A percentile compares a stretch with the other conserved stretches of the same genome.
These are phyloP conservation scores for Alternaria triticina DNA, from an alignment of 2,329 filamentous ascomycete species.

Conservation along the genomic window DNA sequence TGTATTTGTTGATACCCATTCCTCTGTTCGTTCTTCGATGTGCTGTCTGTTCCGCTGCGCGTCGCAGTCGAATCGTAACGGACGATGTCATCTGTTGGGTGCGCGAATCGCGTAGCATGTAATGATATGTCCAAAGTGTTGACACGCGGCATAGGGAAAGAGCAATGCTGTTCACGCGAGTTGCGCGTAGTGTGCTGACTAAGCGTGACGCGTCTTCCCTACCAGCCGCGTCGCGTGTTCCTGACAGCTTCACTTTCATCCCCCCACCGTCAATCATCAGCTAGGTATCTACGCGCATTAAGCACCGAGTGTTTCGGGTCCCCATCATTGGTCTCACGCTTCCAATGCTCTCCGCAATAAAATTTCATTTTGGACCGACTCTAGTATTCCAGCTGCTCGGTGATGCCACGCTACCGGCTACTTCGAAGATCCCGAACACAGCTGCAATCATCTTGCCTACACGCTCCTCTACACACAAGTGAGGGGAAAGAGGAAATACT, in stretches of 20 bases:
- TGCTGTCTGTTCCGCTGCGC: background rate
- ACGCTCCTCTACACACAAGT: no score
- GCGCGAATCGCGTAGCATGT: background rate
- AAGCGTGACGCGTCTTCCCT: background rate
- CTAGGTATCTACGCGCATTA: no score
- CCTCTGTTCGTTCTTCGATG: background rate
- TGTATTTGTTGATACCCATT: background rate
- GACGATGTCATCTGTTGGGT: background rate
- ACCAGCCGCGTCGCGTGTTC: background rate
- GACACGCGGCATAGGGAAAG: background rate
- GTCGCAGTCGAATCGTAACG: background rate
- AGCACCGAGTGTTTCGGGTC: no score
- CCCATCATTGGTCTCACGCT: no score
- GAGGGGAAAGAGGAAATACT: no score
- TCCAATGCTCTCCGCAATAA: no score
- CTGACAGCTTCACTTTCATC: no score
- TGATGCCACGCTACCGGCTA: background rate
- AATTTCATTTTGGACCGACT: no score
- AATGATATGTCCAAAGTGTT: background rate
- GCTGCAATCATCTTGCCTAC: background rate
- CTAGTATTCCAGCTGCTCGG: no score
- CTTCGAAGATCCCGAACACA: background rate
- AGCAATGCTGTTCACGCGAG: background rate
- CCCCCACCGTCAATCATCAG: no score
- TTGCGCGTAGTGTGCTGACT: background rate